A percentile compares a stretch with the other conserved stretches of the same genome.
These are phyloP conservation scores for Candida orba DNA, from an alignment of 805 yeast species.

Conservation along the genomic window DNA sequence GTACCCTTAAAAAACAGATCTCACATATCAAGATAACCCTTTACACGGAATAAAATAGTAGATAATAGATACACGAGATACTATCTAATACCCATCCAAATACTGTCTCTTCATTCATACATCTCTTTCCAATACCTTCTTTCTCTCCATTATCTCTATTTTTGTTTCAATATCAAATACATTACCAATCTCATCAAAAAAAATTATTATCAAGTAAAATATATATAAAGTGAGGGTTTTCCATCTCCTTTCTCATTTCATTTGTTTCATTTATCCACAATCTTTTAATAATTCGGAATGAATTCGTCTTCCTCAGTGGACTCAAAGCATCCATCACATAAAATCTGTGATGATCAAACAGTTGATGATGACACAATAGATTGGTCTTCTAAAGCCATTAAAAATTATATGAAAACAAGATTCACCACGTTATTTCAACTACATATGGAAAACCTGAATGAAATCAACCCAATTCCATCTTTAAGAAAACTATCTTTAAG, in stretches of 20 bases:
- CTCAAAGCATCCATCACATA: neutral
- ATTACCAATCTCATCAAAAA: too few species aligned
- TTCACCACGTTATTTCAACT: slow-evolving; percentile 14
- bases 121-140: too few species aligned
- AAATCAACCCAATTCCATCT: slow-evolving; percentile 36
- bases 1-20: too few species aligned
- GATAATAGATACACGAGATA: too few species aligned
- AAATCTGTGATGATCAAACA: neutral
- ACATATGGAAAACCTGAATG: slow-evolving; percentile 15
- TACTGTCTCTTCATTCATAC: too few species aligned
- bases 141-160: too few species aligned
- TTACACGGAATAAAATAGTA: too few species aligned
- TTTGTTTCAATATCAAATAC: too few species aligned
- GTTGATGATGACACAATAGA: slow-evolving; percentile 6
- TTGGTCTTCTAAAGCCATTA: slow-evolving; percentile 4
- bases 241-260: neutral
- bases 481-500: slow-evolving; percentile 27
- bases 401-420: slow-evolving; percentile 12
- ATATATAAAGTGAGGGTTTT: neutral
- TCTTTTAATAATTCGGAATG: neutral
- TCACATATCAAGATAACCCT: too few species aligned
- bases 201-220: too few species aligned
- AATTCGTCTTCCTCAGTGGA: neutral
- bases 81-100: too few species aligned
- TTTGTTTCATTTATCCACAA: neutral